Evolutionary conservation across 345 rosid genomes (phyloP).

Genomic region (Moricandia arvensis): DNA sequence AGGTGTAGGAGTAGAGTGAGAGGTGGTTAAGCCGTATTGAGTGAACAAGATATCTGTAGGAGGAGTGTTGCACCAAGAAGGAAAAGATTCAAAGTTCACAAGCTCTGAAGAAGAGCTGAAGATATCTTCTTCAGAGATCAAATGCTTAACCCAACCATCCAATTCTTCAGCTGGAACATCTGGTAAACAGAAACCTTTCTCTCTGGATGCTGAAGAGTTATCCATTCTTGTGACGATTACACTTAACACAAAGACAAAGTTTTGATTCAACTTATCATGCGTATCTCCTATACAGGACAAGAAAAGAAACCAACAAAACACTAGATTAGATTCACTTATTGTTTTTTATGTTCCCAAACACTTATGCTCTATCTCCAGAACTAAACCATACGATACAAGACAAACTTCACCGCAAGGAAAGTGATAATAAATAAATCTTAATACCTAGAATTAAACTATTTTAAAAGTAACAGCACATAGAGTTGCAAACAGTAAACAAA

Average conservation of each 20-base stretch:
- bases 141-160: conserved; percentile 46
- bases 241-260: background rate
- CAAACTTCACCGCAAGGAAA: conserved; percentile 35
- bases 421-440: background rate
- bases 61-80: conserved; percentile 67
- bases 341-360: background rate
- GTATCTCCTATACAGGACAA: background rate
- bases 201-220: conserved; percentile 22
- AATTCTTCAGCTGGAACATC: conserved; percentile 44
- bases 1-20: conserved; percentile 38
- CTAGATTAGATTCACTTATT: background rate
- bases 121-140: conserved; percentile 46
- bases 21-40: conserved; percentile 43
- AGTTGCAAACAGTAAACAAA: background rate
- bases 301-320: background rate
- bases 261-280: too few species aligned
- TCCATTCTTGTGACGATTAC: conserved; percentile 49
- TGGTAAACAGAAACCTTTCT: conserved; percentile 15
- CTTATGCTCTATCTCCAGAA: background rate
- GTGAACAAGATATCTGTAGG: conserved; percentile 49
- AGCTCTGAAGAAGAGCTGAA: conserved; percentile 48
- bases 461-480: conserved; percentile 1
- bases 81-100: conserved; percentile 61
- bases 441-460: background rate
- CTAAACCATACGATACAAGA: conserved; percentile 1